Evolutionary conservation across 208 protist species (phyloP).

Genomic region (Leishmania mexicana): DNA sequence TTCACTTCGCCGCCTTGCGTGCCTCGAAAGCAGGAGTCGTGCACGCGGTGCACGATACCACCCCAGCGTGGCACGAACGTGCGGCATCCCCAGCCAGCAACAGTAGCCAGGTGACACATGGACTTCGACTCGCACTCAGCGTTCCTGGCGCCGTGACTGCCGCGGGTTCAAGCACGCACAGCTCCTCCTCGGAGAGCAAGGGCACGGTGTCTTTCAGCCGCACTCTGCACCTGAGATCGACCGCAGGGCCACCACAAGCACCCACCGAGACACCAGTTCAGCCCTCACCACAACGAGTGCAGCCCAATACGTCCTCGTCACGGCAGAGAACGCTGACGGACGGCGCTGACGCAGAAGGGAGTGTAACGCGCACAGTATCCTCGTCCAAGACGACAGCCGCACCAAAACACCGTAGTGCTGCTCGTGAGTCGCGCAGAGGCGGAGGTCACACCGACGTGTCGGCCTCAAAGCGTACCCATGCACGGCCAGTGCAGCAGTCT

Average conservation of each 20-base stretch:
- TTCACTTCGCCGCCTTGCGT: neutral
- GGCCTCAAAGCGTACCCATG: neutral
- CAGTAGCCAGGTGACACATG: neutral
- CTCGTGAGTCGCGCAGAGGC: neutral
- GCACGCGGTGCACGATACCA: neutral
- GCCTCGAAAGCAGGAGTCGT: neutral
- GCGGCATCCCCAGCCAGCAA: neutral
- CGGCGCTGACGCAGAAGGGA: neutral
- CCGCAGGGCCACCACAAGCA: neutral
- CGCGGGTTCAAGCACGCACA: neutral
- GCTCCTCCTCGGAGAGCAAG: neutral
- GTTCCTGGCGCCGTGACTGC: neutral
- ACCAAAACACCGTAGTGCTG: neutral
- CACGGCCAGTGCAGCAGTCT: neutral
- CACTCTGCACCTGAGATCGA: slow-evolving; percentile 4
- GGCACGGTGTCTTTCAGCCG: neutral
- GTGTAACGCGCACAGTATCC: neutral
- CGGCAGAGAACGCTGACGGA: neutral
- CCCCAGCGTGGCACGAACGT: neutral
- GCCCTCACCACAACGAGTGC: neutral
- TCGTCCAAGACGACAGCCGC: neutral
- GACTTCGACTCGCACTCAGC: slow-evolving; percentile 3
- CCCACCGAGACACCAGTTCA: neutral
- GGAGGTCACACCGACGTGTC: neutral
- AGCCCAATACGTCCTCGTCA: neutral